Conservation (phyloP, 441 rosid genomes). For the Viola pubescens region DNA sequence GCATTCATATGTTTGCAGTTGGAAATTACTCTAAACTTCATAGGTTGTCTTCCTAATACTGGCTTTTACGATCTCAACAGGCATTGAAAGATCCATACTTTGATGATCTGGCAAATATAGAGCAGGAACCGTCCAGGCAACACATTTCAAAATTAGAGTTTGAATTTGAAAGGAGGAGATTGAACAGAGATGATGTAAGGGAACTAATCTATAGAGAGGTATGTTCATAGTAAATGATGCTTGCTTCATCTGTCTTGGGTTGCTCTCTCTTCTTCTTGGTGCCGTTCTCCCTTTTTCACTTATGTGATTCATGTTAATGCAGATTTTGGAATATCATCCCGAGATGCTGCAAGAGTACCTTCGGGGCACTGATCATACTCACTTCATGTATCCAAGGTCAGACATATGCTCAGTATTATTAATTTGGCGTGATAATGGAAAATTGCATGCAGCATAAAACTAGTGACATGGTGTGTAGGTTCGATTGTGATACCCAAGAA, state of each 20-base stretch:
- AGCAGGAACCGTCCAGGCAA: slow-evolving; percentile 67
- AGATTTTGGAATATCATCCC: slow-evolving; percentile 99
- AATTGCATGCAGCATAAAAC: neutral
- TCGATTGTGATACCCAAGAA: no score
- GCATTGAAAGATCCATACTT: slow-evolving; percentile 92
- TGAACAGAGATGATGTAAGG: slow-evolving; percentile 75
- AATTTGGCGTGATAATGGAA: neutral
- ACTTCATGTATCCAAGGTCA: slow-evolving; percentile 95
- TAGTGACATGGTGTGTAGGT: no score
- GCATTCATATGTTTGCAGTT: neutral
- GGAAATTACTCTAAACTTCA: neutral
- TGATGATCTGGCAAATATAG: slow-evolving; percentile 56
- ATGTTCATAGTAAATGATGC: slow-evolving; percentile 3
- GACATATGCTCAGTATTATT: neutral
- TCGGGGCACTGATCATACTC: slow-evolving; percentile 72
- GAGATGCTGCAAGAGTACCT: slow-evolving; percentile 93
- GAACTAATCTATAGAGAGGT: slow-evolving; percentile 97
- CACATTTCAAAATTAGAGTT: slow-evolving; percentile 89
- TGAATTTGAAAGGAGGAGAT: slow-evolving; percentile 83
- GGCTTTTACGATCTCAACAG: slow-evolving; percentile 30
- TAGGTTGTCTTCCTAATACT: slow-evolving; percentile 11
- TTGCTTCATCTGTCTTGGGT: slow-evolving; percentile 4
- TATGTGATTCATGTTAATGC: slow-evolving; percentile 19
- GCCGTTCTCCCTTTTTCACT: slow-evolving; percentile 6
- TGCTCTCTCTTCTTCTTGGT: slow-evolving; percentile 8